phyloP scores from a whole-genome alignment of 2,329 filamentous ascomycete species.

The Aspergillus clavatus region DNA sequence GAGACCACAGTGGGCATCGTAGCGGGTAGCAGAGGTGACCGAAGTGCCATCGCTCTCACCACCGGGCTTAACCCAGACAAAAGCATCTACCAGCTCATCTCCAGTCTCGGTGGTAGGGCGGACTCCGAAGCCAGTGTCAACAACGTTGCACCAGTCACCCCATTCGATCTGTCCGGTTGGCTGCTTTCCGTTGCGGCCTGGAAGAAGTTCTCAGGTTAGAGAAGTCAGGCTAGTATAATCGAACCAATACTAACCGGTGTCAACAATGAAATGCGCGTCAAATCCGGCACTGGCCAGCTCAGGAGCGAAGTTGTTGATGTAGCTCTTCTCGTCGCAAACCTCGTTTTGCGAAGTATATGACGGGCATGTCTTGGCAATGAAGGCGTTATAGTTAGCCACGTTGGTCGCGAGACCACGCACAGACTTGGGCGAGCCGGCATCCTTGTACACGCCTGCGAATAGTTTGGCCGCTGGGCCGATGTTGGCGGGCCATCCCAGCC shows the following conservation, averaged over 20 bases:
- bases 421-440: conserved; percentile 43
- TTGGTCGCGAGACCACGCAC: conserved; percentile 54
- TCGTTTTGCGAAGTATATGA: conserved; percentile 44
- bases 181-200: conserved; percentile 59
- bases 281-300: conserved; percentile 45
- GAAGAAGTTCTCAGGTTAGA: background rate
- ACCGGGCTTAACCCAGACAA: conserved; percentile 68
- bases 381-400: conserved; percentile 57
- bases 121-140: conserved; percentile 59
- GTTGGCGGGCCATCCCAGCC: conserved; percentile 61
- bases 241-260: conserved; percentile 42
- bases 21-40: conserved; percentile 47
- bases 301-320: conserved; percentile 47
- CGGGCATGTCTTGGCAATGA: conserved; percentile 42
- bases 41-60: conserved; percentile 51
- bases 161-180: conserved; percentile 52
- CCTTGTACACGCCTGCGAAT: conserved; percentile 46
- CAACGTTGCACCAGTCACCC: conserved; percentile 67
- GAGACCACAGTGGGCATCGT: conserved; percentile 53
- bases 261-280: conserved; percentile 53
- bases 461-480: conserved; percentile 48
- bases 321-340: conserved; percentile 52
- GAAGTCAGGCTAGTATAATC: rapidly evolving
- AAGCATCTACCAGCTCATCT: conserved; percentile 56
- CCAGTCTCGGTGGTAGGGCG: conserved; percentile 61